These are phyloP conservation scores for Chloris gayana DNA, from an alignment of 176 grass and related monocot genomes.

Conservation along the genomic window DNA sequence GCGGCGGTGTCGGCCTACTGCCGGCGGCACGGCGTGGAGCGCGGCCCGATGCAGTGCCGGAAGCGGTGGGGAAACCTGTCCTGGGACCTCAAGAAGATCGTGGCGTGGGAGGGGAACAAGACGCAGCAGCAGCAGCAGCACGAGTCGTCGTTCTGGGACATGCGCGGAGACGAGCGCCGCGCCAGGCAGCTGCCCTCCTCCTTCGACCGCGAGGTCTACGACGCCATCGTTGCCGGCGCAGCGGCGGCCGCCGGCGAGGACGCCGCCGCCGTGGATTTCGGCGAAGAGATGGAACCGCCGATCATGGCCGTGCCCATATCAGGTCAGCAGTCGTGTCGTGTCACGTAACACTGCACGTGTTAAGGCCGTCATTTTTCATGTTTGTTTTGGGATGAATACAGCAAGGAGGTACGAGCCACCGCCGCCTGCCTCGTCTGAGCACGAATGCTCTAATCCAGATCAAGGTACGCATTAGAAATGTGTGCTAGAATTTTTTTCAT, in stretches of 20 bases:
- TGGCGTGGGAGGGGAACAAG: constrained; percentile 41
- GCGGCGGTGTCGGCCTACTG: constrained; percentile 66
- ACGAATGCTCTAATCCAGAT: constrained; percentile 58
- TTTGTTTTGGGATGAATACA: constrained; percentile 21
- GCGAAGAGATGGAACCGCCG: constrained; percentile 41
- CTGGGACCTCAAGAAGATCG: constrained; percentile 73
- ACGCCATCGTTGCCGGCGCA: constrained; percentile 27
- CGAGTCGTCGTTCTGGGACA: constrained; percentile 68
- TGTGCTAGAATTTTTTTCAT: background rate
- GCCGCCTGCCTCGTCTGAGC: constrained; percentile 48
- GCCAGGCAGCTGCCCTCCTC: constrained; percentile 53
- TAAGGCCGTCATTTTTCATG: background rate
- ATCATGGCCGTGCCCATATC: constrained; percentile 64
- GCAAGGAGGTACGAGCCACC: constrained; percentile 53
- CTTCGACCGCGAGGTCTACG: constrained; percentile 60
- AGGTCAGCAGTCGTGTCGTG: constrained; percentile 35
- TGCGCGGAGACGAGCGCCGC: constrained; percentile 55
- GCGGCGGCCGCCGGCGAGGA: background rate
- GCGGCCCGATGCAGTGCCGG: constrained; percentile 58
- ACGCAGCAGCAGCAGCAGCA: background rate
- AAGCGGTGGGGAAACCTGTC: constrained; percentile 70
- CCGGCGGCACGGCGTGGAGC: constrained; percentile 58
- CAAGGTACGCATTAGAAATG: background rate
- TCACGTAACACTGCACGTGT: background rate
- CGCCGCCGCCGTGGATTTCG: constrained; percentile 15